Evolutionary conservation across 2,329 filamentous ascomycete species (phyloP).

Genomic region (Drechslera avenae): DNA sequence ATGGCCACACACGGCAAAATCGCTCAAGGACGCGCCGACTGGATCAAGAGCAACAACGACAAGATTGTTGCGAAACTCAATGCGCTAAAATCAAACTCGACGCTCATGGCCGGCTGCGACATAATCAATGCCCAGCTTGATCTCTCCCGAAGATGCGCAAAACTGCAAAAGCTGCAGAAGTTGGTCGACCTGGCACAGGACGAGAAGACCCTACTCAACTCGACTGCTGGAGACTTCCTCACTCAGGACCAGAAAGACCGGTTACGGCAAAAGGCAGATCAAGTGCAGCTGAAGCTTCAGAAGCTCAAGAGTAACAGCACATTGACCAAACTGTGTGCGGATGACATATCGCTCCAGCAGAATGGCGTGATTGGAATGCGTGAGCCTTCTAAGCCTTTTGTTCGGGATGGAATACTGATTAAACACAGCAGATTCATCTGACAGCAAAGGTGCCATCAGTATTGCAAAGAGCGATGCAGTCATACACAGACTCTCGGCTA

Average conservation of each 20-base stretch:
- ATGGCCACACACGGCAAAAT: constrained; percentile 26
- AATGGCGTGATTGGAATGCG: constrained; percentile 13
- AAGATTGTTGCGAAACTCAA: constrained; percentile 29
- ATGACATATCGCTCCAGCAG: constrained; percentile 5
- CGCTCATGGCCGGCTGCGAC: constrained; percentile 30
- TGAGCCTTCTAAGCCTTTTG: not conserved
- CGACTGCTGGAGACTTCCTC: constrained; percentile 23
- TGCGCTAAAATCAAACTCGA: constrained; percentile 29
- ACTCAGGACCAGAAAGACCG: constrained; percentile 31
- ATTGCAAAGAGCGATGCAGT: constrained; percentile 1
- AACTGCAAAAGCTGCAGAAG: constrained; percentile 27
- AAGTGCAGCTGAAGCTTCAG: constrained; percentile 32
- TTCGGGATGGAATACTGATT: constrained; percentile 5
- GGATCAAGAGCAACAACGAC: constrained; percentile 22
- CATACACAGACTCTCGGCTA: too few species aligned
- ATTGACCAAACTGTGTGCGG: constrained; percentile 25
- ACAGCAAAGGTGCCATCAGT: constrained; percentile 20
- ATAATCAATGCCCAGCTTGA: constrained; percentile 28
- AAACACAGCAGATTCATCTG: constrained; percentile 5
- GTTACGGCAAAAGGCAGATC: constrained; percentile 31
- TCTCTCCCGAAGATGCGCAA: constrained; percentile 26
- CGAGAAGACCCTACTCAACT: constrained; percentile 14
- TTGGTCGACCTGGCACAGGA: constrained; percentile 29
- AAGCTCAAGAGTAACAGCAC: constrained; percentile 33
- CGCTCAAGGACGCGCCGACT: constrained; percentile 9